Evolutionary conservation across 1,139 yeast genomes (phyloP).

Genomic region (Meyerozyma smithsonii): DNA sequence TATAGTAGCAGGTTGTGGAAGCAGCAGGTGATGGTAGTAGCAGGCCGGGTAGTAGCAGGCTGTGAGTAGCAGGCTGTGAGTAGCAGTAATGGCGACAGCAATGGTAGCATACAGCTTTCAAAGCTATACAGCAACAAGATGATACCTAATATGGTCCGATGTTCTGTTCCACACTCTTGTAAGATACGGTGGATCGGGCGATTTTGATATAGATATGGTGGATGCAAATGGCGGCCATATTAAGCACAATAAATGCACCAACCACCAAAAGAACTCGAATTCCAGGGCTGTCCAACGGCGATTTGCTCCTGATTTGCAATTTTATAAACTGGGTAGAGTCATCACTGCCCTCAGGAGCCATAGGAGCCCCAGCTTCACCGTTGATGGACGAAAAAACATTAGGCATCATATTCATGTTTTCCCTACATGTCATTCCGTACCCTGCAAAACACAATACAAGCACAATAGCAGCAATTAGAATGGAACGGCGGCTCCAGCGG

Average conservation of each 20-base stretch:
- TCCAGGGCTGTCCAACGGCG: slow-evolving; percentile 1
- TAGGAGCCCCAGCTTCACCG: background rate
- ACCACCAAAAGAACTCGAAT: slow-evolving; percentile 10
- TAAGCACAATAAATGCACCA: slow-evolving; percentile 12
- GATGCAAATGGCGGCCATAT: slow-evolving; percentile 10
- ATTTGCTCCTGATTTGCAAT: background rate
- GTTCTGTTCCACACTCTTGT: slow-evolving; percentile 11
- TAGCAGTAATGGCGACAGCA: background rate
- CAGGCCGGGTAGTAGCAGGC: too few species aligned
- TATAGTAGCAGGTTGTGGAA: too few species aligned
- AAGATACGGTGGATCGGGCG: slow-evolving; percentile 7
- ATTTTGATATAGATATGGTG: slow-evolving; percentile 13
- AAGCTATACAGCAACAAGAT: background rate
- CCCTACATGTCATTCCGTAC: too few species aligned
- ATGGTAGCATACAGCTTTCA: too few species aligned
- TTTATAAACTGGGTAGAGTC: background rate
- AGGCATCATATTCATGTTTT: too few species aligned
- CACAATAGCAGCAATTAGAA: too few species aligned
- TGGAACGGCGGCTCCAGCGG: too few species aligned
- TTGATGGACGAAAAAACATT: background rate
- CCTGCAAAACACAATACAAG: too few species aligned
- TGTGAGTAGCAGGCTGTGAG: background rate
- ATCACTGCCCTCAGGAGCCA: background rate
- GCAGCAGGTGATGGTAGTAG: too few species aligned
- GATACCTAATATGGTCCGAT: slow-evolving; percentile 1